These are phyloP conservation scores for Aspergillus thermomutatus DNA, from an alignment of 2,329 filamentous ascomycete genomes.

Conservation along the genomic window DNA sequence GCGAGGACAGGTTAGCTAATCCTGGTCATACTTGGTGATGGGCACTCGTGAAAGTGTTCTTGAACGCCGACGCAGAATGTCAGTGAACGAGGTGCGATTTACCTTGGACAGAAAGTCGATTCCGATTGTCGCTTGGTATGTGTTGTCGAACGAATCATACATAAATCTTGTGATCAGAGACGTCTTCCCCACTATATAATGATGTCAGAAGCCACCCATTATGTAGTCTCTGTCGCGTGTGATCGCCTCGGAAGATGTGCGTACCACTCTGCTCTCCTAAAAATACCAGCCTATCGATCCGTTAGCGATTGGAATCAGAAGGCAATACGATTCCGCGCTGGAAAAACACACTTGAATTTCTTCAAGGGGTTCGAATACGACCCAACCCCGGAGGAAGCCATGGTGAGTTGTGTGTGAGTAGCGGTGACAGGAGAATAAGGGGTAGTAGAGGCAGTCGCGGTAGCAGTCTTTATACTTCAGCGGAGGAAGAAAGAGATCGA, in stretches of 20 bases:
- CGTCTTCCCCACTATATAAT: slow-evolving; percentile 81
- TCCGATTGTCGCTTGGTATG: slow-evolving; percentile 98
- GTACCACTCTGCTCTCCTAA: slow-evolving; percentile 97
- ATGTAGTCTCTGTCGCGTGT: background rate
- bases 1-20: slow-evolving; percentile 8
- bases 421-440: slow-evolving; percentile 28
- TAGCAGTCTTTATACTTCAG: slow-evolving; percentile 1
- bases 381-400: slow-evolving; percentile 71
- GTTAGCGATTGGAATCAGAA: slow-evolving; percentile 22
- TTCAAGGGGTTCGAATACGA: slow-evolving; percentile 99
- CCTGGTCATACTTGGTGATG: background rate
- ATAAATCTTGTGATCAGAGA: slow-evolving; percentile 99
- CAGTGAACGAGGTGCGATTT: slow-evolving; percentile 25
- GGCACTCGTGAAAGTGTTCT: slow-evolving; percentile 3
- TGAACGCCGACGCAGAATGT: background rate
- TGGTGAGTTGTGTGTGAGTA: slow-evolving; percentile 46
- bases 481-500: slow-evolving; percentile 6
- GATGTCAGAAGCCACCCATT: slow-evolving; percentile 15
- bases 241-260: slow-evolving; percentile 15
- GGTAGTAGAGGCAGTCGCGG: slow-evolving; percentile 17
- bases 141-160: slow-evolving; percentile 99
- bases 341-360: slow-evolving; percentile 86
- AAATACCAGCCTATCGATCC: slow-evolving; percentile 74
- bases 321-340: background rate
- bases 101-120: slow-evolving; percentile 99